These are phyloP conservation scores for Kazachstania sp. DNA, from an alignment of 1,139 yeast genomes.

Conservation along the genomic window DNA sequence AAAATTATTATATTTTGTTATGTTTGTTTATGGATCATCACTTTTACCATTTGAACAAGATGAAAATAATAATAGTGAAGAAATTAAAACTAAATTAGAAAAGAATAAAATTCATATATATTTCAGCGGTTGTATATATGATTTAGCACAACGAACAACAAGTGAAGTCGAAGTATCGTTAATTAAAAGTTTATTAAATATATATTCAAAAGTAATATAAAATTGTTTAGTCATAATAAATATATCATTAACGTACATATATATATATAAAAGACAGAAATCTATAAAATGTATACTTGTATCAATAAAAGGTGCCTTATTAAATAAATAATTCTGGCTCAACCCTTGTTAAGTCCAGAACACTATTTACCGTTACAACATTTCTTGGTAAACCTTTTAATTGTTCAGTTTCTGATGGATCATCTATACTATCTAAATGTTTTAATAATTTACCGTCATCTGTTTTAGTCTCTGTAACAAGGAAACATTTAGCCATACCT, in stretches of 20 bases:
- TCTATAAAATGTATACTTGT: no score
- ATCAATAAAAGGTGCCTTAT: no score
- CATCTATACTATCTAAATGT: slow-evolving; percentile 1
- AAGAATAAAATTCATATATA: slow-evolving; percentile 7
- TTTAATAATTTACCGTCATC: slow-evolving; percentile 14
- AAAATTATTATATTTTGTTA: slow-evolving; percentile 20
- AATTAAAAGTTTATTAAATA: slow-evolving; percentile 17
- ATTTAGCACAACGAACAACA: slow-evolving; percentile 15
- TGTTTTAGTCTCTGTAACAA: slow-evolving; percentile 33
- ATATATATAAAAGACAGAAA: neutral
- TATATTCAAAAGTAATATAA: slow-evolving; percentile 8
- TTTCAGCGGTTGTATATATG: slow-evolving; percentile 19
- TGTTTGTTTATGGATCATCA: slow-evolving; percentile 20
- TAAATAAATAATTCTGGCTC: slow-evolving; percentile 41
- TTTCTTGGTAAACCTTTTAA: neutral
- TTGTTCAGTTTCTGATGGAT: slow-evolving; percentile 6
- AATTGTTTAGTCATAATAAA: neutral
- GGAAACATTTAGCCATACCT: slow-evolving; percentile 39
- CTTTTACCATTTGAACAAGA: slow-evolving; percentile 15
- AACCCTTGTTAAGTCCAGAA: slow-evolving; percentile 40
- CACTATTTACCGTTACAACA: slow-evolving; percentile 34
- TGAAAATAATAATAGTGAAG: neutral
- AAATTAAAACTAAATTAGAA: neutral
- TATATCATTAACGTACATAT: neutral
- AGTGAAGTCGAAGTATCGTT: slow-evolving; percentile 23